phyloP scores from a whole-genome alignment of 306 rosid genomes.

The Inga oerstediana region DNA sequence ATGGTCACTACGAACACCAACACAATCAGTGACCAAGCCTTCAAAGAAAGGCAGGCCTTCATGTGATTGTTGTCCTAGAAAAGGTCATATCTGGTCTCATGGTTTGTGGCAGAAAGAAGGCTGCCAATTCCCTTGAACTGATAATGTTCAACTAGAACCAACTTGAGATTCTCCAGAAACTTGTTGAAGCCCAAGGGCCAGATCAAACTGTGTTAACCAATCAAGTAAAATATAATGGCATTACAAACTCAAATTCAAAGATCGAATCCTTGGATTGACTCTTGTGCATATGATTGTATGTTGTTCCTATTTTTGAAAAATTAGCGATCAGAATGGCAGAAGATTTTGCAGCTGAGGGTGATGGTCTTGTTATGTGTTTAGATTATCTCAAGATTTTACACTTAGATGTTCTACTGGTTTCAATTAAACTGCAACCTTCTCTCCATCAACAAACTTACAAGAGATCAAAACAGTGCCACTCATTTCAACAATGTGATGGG shows the following conservation, averaged over 20 bases:
- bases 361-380: background rate
- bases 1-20: background rate
- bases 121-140: background rate
- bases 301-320: background rate
- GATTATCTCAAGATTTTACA: background rate
- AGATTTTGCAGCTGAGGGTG: background rate
- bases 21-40: background rate
- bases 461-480: background rate
- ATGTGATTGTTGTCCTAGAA: background rate
- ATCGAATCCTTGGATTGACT: background rate
- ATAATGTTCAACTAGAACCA: background rate
- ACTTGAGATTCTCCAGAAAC: background rate
- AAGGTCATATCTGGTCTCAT: background rate
- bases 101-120: background rate
- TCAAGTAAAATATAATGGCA: background rate
- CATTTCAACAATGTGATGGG: background rate
- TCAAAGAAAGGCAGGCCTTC: background rate
- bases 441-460: background rate
- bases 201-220: background rate
- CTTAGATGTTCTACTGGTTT: background rate
- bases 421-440: background rate
- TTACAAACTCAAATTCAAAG: background rate
- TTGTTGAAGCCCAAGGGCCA: background rate
- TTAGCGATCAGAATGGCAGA: background rate
- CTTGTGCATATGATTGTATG: background rate